A percentile compares a stretch with the other conserved stretches of the same genome.
Evolutionary conservation across 805 yeast species (phyloP).

Genomic region (Pichia cabralensis): DNA sequence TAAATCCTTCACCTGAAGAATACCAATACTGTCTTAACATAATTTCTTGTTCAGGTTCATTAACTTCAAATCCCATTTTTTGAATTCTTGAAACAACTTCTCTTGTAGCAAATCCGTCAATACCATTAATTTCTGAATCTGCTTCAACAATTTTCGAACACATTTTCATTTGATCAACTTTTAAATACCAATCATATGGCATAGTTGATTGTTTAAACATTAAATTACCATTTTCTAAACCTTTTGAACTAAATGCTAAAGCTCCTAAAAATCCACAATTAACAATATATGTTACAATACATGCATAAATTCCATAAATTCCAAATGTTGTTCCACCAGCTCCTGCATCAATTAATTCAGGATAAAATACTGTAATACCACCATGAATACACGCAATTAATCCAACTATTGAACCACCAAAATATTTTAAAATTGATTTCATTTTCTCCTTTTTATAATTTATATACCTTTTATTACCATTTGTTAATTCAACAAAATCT

Average conservation of each 20-base stretch:
- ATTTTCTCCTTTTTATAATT: constrained; percentile 20
- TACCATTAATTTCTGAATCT: constrained; percentile 44
- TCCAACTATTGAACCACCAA: constrained; percentile 34
- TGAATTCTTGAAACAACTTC: constrained; percentile 24
- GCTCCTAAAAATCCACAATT: constrained; percentile 38
- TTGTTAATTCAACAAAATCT: constrained; percentile 48
- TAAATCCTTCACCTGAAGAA: constrained; percentile 76
- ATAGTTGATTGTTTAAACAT: constrained; percentile 59
- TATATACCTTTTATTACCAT: constrained; percentile 45
- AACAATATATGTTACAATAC: constrained; percentile 39
- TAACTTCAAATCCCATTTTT: constrained; percentile 29
- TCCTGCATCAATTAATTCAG: constrained; percentile 22
- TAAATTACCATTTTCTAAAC: constrained; percentile 40
- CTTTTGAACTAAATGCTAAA: constrained; percentile 35
- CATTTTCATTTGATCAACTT: constrained; percentile 62
- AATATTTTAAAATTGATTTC: constrained; percentile 28
- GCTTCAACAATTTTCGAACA: constrained; percentile 55
- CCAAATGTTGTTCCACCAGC: constrained; percentile 25
- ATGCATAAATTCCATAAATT: constrained; percentile 32
- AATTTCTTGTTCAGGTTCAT: constrained; percentile 54
- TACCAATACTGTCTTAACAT: constrained; percentile 80
- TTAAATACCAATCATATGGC: constrained; percentile 52
- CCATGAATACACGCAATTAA: constrained; percentile 37
- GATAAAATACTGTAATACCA: constrained; percentile 30
- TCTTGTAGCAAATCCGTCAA: constrained; percentile 30